Evolutionary conservation across 2,329 filamentous ascomycete genomes (phyloP), one percentile per base, ranked within the genome.

Genomic region (Pseudonectria foliicola): DNA sequence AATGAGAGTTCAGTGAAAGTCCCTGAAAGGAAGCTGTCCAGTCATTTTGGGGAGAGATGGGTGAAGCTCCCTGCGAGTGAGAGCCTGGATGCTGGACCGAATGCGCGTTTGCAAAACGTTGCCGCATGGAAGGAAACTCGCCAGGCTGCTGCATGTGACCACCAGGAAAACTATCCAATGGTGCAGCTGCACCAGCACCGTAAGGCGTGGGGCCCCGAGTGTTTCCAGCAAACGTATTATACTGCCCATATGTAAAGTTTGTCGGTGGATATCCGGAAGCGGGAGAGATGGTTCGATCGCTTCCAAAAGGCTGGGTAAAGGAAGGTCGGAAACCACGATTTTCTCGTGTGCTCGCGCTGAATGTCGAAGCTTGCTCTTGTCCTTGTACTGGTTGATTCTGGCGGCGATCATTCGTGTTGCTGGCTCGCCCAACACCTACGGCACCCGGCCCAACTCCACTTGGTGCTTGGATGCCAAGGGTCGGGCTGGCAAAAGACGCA

Each of bases 401-500:
- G 24, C 73, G 71, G 37, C 73, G 68, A 27, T 77, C 67, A 27
- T 50, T 53, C 12, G 45, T 44, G 6, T 49, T 46, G 2, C 66
- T 52, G 25, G 63, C 66, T 54, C 78, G 65, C 38, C 66, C 68
- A 7, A 72, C 68, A 30, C 71, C 73, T n/a, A 85, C 72, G 15
- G 78, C 77, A 15, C 79, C 80, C 7, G 77, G 77, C 0, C 77
- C 76, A 48, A 83, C 71, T 18, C 75, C 75, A 43, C 77, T 80
- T 2, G 82, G 78, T 3, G 80, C 77, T 55, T 82, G 80, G 14
- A 88, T 67, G 16, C 82, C 82, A 31, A 85, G 68, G 3, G 78
- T 79, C 13, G 85, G 83, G 43, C 80, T 89, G 15, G 85, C 85
- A 60, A 96, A 95, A 0, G 90, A 95, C 5, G 90, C 92, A 7